Conservation (phyloP, 352 stramenopile species). For the Phytophthora pistaciae region DNA sequence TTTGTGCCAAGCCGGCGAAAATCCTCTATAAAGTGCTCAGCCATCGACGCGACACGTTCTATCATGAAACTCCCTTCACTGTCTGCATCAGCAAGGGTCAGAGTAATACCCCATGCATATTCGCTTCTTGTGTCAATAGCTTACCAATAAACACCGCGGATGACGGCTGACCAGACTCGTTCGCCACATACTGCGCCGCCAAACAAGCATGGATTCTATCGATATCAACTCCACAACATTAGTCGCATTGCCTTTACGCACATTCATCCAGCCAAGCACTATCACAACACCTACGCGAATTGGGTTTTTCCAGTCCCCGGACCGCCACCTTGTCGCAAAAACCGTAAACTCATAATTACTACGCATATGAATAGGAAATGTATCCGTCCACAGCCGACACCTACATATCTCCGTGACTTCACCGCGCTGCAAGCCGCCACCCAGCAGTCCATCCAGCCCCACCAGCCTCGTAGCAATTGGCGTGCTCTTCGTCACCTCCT, state of each 20-base stretch:
- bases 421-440: conserved; percentile 67
- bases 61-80: conserved; percentile 94
- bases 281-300: conserved; percentile 46
- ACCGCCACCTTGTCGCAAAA: conserved; percentile 44
- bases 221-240: neutral
- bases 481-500: conserved; percentile 39
- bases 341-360: neutral
- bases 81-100: conserved; percentile 52
- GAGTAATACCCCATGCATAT: neutral
- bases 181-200: conserved; percentile 52
- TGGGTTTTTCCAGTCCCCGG: conserved; percentile 85
- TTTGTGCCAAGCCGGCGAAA: conserved; percentile 42
- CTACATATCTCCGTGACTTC: conserved; percentile 87
- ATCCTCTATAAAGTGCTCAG: conserved; percentile 80
- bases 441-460: conserved; percentile 66
- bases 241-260: neutral
- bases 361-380: neutral
- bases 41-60: conserved; percentile 89
- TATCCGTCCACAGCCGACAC: neutral
- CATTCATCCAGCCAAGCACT: neutral
- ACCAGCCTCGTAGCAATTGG: conserved; percentile 57
- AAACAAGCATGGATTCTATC: conserved; percentile 77
- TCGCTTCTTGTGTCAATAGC: neutral
- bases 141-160: conserved; percentile 75
- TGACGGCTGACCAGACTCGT: conserved; percentile 21